Percentiles rank a stretch among this genome's conserved stretches.
phyloP scores from a whole-genome alignment of 169 alveolate genomes.

The Plasmodium inui region DNA sequence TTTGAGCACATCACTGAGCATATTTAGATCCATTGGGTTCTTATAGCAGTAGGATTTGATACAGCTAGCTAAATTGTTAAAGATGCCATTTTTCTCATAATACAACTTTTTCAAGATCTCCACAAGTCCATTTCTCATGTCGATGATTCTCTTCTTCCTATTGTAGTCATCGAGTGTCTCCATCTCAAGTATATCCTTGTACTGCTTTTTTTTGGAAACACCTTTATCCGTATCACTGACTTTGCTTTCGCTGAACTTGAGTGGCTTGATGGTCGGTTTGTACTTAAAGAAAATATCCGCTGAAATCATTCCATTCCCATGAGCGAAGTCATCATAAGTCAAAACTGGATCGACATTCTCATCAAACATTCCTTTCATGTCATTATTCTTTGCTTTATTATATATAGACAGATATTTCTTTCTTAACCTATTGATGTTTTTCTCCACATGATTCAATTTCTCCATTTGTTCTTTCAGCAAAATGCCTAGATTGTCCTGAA shows the following conservation, averaged over 20 bases:
- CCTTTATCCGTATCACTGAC: not conserved
- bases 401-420: not conserved
- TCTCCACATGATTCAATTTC: not conserved
- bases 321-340: slow-evolving; percentile 31
- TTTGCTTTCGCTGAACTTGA: not conserved
- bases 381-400: not conserved
- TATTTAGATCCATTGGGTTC: not conserved
- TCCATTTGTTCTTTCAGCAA: not conserved
- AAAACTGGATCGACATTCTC: not conserved
- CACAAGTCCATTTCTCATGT: slow-evolving; percentile 27
- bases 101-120: slow-evolving; percentile 9
- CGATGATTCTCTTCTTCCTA: slow-evolving; percentile 1
- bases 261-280: not conserved
- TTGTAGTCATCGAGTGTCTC: slow-evolving; percentile 6
- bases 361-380: not conserved
- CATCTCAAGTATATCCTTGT: not conserved
- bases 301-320: slow-evolving; percentile 19
- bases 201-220: not conserved
- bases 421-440: not conserved
- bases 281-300: slow-evolving; percentile 47
- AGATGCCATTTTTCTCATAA: slow-evolving; percentile 1
- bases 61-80: slow-evolving; percentile 23
- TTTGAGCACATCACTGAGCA: not conserved
- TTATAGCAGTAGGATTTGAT: slow-evolving; percentile 22
- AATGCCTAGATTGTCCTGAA: not conserved